Percentiles rank a stretch among this genome's conserved stretches.
Conservation (phyloP, 441 rosid species). For the Sinapis alba region DNA sequence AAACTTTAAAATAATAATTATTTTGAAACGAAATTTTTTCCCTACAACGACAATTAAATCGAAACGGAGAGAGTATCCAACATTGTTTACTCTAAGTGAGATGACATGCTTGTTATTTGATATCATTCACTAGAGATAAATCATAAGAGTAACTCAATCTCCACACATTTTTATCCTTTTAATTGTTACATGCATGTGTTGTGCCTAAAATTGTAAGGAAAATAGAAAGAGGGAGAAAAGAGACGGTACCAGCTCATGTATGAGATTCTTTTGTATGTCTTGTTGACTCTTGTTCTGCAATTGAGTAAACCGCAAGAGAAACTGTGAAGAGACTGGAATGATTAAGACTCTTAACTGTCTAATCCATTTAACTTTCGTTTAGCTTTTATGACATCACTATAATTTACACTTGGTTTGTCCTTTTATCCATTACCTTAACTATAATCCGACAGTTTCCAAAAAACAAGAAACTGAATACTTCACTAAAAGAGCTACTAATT, state of each 20-base stretch:
- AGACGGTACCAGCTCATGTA: conserved; percentile 42
- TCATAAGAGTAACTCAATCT: not conserved
- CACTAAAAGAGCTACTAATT: conserved; percentile 8
- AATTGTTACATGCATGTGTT: not conserved
- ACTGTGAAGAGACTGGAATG: conserved; percentile 5
- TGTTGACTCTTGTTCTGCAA: conserved; percentile 42
- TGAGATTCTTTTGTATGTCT: conserved; percentile 44
- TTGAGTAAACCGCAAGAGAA: conserved; percentile 30
- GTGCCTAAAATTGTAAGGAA: not conserved
- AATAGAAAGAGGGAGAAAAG: not conserved
- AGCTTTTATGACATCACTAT: not conserved
- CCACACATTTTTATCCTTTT: not conserved
- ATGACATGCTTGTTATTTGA: not conserved
- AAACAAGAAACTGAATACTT: not conserved
- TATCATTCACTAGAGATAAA: not conserved
- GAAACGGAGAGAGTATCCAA: no score
- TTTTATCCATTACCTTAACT: conserved; percentile 20
- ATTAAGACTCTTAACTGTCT: conserved; percentile 20
- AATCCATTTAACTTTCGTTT: conserved; percentile 20
- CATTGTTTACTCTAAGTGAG: not conserved
- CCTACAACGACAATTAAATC: no score
- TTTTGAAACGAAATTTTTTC: no score
- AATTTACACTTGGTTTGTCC: conserved; percentile 6
- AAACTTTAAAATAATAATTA: no score
- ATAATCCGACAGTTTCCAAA: not conserved